Base-by-base conservation (phyloP, 169 alveolate genomes). In the Cryptosporidium ubiquitum region DNA sequence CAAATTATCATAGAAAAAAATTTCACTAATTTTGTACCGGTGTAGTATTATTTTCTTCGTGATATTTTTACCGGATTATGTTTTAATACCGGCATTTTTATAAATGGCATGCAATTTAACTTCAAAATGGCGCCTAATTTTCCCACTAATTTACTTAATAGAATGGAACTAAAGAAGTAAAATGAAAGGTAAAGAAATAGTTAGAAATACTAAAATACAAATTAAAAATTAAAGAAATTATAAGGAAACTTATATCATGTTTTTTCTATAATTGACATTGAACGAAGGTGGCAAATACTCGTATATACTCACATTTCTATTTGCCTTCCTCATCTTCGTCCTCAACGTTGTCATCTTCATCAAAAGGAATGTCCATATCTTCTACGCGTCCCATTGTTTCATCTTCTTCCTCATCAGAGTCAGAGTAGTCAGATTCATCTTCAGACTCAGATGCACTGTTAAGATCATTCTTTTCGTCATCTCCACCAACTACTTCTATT, bases 401-500 rank as follows among this genome's bases (percentile, higher is more conserved):
- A 35, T 94, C 96, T 49, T 70, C 85, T 39, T 95, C 95, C 58
- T 91, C 91, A 37, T 96, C 98, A 58, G 92, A 95, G 31, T 93
- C 91, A 31, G 91, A 86, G 64, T 86, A 89, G 47, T 85, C 93
- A 7, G 92, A 94, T n/a, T 94, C 95, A 29, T 93, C 96, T 60
- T 94, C 91, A 61, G 92, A 79, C 71, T 94, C 95, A 68, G 93
- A 95, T 84, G 69, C 92, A 31, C 93, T 94, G n/a, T 93, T 75
- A 55, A 96, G 85, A 64, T 91, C 95, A 73, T 96, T 95, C 60
- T 91, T 93, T 42, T 95, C 98, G 44, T 94, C 97, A 69, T 96
- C 96, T 20, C 95, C 97, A n/a, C 98, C 98, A 49, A 96, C 93
- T 23, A 96, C 94, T 58, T 91, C 86, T 40, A 96, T 95, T 40